phyloP scores from a whole-genome alignment of 2,329 filamentous ascomycete genomes.

The Fusarium armeniacum region DNA sequence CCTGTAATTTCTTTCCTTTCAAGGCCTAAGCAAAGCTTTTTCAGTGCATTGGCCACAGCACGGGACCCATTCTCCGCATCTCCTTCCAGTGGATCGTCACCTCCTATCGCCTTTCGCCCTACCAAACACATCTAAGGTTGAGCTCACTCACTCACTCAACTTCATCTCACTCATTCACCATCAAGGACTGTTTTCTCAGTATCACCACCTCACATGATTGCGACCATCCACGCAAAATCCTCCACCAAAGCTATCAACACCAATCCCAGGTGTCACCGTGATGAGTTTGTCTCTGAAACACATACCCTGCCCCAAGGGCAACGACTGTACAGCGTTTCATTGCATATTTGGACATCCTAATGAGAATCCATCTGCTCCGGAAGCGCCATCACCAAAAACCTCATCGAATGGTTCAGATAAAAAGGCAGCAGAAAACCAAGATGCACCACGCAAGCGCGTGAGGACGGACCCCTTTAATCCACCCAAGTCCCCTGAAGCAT shows the following conservation, averaged over 20 bases:
- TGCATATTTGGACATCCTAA: conserved; percentile 64
- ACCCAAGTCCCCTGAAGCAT: conserved; percentile 18
- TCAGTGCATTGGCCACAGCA: conserved; percentile 11
- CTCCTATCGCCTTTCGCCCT: conserved; percentile 15
- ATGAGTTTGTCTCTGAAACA: conserved; percentile 62
- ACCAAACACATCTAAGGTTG: conserved; percentile 17
- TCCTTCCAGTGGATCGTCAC: conserved; percentile 20
- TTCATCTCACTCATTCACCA: conserved; percentile 4
- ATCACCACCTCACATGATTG: background rate
- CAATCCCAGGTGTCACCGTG: conserved; percentile 4
- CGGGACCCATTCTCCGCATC: conserved; percentile 11
- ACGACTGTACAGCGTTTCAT: conserved; percentile 63
- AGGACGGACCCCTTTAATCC: conserved; percentile 45
- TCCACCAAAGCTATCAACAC: background rate
- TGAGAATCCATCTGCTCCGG: conserved; percentile 49
- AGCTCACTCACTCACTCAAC: conserved; percentile 14
- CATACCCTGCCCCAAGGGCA: conserved; percentile 65
- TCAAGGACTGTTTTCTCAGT: background rate
- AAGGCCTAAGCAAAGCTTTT: no score
- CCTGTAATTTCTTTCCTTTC: background rate
- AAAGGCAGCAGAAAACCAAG: conserved; percentile 43
- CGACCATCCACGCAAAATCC: no score
- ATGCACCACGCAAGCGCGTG: conserved; percentile 52
- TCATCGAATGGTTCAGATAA: conserved; percentile 11
- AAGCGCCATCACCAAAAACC: conserved; percentile 12